Base-by-base conservation (phyloP, 1,284 basidiomycete genomes). In the Ganoderma leucocontextum region DNA sequence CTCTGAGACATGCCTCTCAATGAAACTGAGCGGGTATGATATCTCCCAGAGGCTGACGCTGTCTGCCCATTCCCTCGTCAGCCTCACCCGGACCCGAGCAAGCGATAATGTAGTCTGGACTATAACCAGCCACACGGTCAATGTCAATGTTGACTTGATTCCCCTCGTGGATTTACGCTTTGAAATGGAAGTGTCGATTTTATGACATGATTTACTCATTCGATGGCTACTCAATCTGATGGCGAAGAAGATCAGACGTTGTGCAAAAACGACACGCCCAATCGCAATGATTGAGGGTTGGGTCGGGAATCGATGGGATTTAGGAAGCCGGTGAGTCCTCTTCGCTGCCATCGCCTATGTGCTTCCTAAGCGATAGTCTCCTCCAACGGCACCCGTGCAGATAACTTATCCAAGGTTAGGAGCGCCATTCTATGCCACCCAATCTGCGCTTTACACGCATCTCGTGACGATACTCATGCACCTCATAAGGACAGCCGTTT, bases 21-120 rank as follows among this genome's bases (percentile, higher is more conserved):
- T 35, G 35, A 58, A 19, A 38, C 17, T n/a, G 52, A 22, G 33
- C 9, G 65, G 33, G 29, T n/a, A 13, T 25, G 15, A 49, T 35
- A 63, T 47, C 58, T 39, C 49, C 8, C 35, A 19, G 44, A 49
- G 35, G 58, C 58, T 60, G n/a, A 47, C 36, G 17, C 22, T 49
- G 38, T 8, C 33, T 15, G 22, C 25, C 39, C 15, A 9, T 62
- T 61, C 52, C 57, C 67, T 63, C 60, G 67, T 69, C 63, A 69
- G 67, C 67, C 63, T 15, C 60, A 52, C 8, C 60, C 44, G 64
- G 67, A 29, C 12, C 60, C 67, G 67, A 69, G 10, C 3, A 52
- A 39, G 66, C 5, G 42, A 41, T 22, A 25, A 25, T 60, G 38
- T 13, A 38, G 22, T 39, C 52, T 55, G 52, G 52, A 55, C 25